Percentiles rank a stretch among this genome's conserved stretches.
phyloP scores from a whole-genome alignment of 2,329 filamentous ascomycete genomes.

The Tolypocladium nubicola region DNA sequence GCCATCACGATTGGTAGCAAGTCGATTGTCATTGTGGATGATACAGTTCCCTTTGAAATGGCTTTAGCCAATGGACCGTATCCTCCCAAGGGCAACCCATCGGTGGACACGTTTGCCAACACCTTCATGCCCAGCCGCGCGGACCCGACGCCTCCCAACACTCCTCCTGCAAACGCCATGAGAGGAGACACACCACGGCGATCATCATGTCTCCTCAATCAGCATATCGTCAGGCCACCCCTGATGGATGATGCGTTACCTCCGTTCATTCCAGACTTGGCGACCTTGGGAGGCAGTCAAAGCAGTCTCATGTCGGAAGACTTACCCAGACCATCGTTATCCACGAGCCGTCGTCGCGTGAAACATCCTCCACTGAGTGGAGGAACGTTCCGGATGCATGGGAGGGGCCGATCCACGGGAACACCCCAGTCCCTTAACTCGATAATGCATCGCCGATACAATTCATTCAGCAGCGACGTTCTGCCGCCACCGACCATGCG shows the following conservation, averaged over 20 bases:
- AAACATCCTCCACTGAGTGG: constrained; percentile 16
- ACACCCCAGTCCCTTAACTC: constrained; percentile 41
- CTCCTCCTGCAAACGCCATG: constrained; percentile 37
- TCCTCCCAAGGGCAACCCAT: constrained; percentile 27
- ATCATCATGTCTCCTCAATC: constrained; percentile 45
- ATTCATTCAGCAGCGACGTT: constrained; percentile 49
- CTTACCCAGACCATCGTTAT: constrained; percentile 18
- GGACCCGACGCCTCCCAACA: constrained; percentile 50
- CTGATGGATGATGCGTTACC: constrained; percentile 30
- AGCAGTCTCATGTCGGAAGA: constrained; percentile 21
- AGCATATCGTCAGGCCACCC: constrained; percentile 28
- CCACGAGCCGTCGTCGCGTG: constrained; percentile 11
- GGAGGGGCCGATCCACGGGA: constrained; percentile 34
- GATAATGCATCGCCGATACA: constrained; percentile 42
- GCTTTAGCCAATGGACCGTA: constrained; percentile 38
- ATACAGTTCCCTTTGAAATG: constrained; percentile 42
- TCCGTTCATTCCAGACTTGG: constrained; percentile 36
- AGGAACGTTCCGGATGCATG: constrained; percentile 24
- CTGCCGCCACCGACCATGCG: constrained; percentile 38
- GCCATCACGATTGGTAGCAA: constrained; percentile 71
- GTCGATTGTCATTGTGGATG: constrained; percentile 81
- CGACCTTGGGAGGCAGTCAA: constrained; percentile 22
- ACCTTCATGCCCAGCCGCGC: constrained; percentile 35
- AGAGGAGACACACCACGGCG: constrained; percentile 36
- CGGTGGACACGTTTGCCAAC: constrained; percentile 43